Base-by-base conservation (phyloP, 805 yeast species). In the Pichia heedii region DNA sequence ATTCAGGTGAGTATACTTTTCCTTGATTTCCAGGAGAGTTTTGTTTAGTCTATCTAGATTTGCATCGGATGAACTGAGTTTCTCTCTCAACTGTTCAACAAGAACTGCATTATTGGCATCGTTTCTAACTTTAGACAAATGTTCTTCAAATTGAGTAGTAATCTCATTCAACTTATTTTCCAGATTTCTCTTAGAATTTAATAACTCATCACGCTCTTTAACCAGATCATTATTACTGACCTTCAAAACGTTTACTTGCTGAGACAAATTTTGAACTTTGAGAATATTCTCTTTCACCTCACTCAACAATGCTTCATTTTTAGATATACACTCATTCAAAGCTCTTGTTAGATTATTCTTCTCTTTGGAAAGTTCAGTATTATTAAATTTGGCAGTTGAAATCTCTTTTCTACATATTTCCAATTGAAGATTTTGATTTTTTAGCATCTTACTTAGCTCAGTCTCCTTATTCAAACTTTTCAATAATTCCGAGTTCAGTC, bases 381-480 rank as follows among this genome's bases (percentile, higher is more conserved):
- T 60, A 42, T 65, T 69, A 33, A 49, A 41, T 42, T 69, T 71
- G 40, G 70, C 52, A 7, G 65, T 54, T 18, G 70, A 67, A 13
- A 66, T 63, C 39, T 68, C 73, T n/a, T 63, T 65, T 30, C 68
- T 62, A n/a, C 74, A 57, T 9, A 75, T 73, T 47, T 79, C 86
- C 37, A 77, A 61, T 47, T 79, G 81, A 49, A 79, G 71, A 36
- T 71, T 74, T 22, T 81, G 61, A 33, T 75, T 75, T 41, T 84
- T 81, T 50, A 80, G 66, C 37, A 74, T 79, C 50, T 79, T 82
- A 46, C 79, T 75, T 43, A 82, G 58, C 26, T 73, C 76, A 1
- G 86, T 78, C 57, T 86, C 95, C 33, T 68, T 70, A 51, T 79
- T 78, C 63, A 79, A 66, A 49, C 76, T 71, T 43, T 67, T 65